Conservation (phyloP, 352 stramenopile species). For the Globisporangium abappressorium region DNA sequence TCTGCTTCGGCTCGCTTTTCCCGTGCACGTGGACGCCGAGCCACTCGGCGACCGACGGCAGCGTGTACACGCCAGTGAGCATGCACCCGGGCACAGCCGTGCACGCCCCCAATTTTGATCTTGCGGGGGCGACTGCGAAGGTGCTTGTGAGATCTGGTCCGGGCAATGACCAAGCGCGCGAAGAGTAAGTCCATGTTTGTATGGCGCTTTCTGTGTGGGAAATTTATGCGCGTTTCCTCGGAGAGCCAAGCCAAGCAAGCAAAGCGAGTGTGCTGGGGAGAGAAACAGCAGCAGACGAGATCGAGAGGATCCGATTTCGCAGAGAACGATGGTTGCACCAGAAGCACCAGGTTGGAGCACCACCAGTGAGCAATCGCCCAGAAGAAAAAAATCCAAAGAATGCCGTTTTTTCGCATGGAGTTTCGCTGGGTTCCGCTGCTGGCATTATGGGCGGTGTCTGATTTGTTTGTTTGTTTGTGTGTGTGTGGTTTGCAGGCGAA, state of each 20-base stretch:
- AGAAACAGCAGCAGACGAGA: background rate
- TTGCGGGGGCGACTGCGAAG: slow-evolving; percentile 54
- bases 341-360: background rate
- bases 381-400: slow-evolving; percentile 7
- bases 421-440: background rate
- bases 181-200: background rate
- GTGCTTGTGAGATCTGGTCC: slow-evolving; percentile 53
- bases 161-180: background rate
- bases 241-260: background rate
- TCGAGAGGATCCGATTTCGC: background rate
- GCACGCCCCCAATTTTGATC: slow-evolving; percentile 65
- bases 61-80: slow-evolving; percentile 28
- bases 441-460: background rate
- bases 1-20: slow-evolving; percentile 96
- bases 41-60: slow-evolving; percentile 43
- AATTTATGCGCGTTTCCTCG: background rate
- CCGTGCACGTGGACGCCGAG: slow-evolving; percentile 77
- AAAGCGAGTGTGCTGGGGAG: background rate
- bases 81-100: slow-evolving; percentile 58
- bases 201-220: background rate
- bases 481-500: slow-evolving; percentile 2
- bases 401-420: slow-evolving; percentile 8
- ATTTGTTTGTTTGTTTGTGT: background rate
- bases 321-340: background rate
- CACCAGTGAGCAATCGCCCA: background rate